Evolutionary conservation across 225 moss, liverwort and hornwort species (phyloP), one percentile per base, ranked within the genome.

Genomic region (Pseudisothecium myosuroides): DNA sequence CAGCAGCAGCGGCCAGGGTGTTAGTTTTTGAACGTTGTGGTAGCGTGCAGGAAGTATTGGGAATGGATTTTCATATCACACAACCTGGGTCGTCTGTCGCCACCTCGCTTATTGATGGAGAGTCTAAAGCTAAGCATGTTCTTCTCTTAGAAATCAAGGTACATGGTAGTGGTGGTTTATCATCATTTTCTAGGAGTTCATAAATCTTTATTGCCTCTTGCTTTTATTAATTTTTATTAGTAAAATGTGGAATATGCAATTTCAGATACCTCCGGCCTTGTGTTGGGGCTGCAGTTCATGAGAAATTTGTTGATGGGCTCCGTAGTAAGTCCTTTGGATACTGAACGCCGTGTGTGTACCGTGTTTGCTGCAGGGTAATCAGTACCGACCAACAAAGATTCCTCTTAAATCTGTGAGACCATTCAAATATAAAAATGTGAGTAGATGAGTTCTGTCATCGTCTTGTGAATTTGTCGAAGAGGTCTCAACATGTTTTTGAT

Each of bases 61-160:
- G 99, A 76, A 97, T 99, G 99, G 99, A 96, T 56, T 99, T 99
- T 88, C 97, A 97, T 89, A 96, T 99, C 59, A 99, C 97, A 72
- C 99, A 99, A 93, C 99, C 99, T 80, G 99, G 99, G 58, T 99
- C 99, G 69, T 99, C 99, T 83, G 97, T 99, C 61, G 99, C 99
- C 59, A 99, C 99, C 54, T 95, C 99, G 58, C 94, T 99, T 58
- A 95, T 95, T 88, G 99, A 96, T 93, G 99, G 99, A 52, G 99
- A 99, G 91, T 95, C 97, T 77, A 97, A 97, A 89, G 92, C 97
- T 71, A 99, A 99, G 93, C 97, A 99, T 91, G 96, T 97, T 82
- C 96, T 99, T 45, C 96, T 99, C 20, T 75, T 99, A 80, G 99
- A 99, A 90, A 95, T 99, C 68, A 99, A 99, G 96, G 98, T 98